A percentile compares a stretch with the other conserved stretches of the same genome.
Evolutionary conservation across 106 monocot genomes (phyloP).

Genomic region (Dendrobium nobile): DNA sequence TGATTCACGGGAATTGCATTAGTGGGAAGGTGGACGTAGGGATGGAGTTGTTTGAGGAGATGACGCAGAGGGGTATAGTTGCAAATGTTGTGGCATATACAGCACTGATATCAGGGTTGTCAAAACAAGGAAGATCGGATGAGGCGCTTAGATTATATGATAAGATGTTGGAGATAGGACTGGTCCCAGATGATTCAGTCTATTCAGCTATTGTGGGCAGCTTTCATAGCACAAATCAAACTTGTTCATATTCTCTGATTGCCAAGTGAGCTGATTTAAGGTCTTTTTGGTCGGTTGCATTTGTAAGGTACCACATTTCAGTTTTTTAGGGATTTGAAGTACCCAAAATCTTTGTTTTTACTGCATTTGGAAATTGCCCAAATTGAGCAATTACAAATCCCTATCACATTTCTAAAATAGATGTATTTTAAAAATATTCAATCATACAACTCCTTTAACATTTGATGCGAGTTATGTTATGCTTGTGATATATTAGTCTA

Average conservation of each 20-base stretch:
- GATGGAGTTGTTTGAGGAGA: slow-evolving; percentile 61
- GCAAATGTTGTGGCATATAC: slow-evolving; percentile 61
- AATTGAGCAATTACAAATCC: too few relatives aligned
- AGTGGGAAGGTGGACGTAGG: slow-evolving; percentile 57
- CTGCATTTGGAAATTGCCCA: too few relatives aligned
- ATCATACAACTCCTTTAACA: background rate
- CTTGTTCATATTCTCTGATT: background rate
- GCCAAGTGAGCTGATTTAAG: background rate
- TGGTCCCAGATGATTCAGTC: slow-evolving; percentile 70
- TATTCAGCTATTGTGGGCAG: slow-evolving; percentile 78
- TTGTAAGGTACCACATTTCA: too few relatives aligned
- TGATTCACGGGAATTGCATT: slow-evolving; percentile 74
- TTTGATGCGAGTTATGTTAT: background rate
- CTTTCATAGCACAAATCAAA: slow-evolving; percentile 27
- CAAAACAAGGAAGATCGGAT: slow-evolving; percentile 78
- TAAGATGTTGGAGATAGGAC: slow-evolving; percentile 60
- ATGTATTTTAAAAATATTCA: too few relatives aligned
- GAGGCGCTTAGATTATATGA: slow-evolving; percentile 81
- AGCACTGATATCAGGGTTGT: slow-evolving; percentile 65
- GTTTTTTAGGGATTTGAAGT: too few relatives aligned
- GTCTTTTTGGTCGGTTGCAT: too few relatives aligned
- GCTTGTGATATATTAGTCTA: background rate
- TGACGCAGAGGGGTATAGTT: slow-evolving; percentile 33
- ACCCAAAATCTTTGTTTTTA: too few relatives aligned
- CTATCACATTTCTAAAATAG: too few relatives aligned